Percentiles rank a stretch among this genome's conserved stretches.
Evolutionary conservation across 371 early-diverging fungal genomes (phyloP).

Genomic region (Rhizopus stolonifer): DNA sequence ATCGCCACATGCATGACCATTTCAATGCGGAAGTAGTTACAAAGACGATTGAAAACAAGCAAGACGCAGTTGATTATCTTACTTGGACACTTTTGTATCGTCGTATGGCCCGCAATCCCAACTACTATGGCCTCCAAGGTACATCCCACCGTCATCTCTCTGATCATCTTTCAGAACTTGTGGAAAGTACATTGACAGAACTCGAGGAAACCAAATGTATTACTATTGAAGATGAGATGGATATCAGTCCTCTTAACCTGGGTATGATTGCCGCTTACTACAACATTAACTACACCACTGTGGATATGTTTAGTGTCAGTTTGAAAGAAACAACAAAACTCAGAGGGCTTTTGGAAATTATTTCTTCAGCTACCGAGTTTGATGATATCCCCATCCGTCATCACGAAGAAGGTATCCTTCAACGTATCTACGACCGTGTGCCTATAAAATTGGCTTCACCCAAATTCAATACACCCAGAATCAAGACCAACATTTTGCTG

Average conservation of each 20-base stretch:
- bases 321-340: conserved; percentile 85
- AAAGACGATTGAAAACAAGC: conserved; percentile 92
- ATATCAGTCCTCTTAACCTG: conserved; percentile 84
- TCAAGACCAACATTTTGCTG: conserved; percentile 87
- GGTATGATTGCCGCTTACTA: conserved; percentile 98
- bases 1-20: conserved; percentile 87
- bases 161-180: conserved; percentile 91
- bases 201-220: conserved; percentile 89
- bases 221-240: conserved; percentile 79
- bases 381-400: conserved; percentile 90
- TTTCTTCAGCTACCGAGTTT: conserved; percentile 91
- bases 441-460: conserved; percentile 69
- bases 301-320: conserved; percentile 90
- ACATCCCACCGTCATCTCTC: conserved; percentile 85
- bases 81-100: conserved; percentile 98
- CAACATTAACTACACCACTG: conserved; percentile 89
- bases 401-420: conserved; percentile 80
- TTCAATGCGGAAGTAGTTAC: conserved; percentile 96
- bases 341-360: conserved; percentile 88
- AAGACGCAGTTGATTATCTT: conserved; percentile 97
- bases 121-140: conserved; percentile 92
- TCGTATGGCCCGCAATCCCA: conserved; percentile 93
- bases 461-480: conserved; percentile 79
- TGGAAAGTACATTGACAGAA: conserved; percentile 88
- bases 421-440: conserved; percentile 78